Conservation (phyloP, 495 filamentous ascomycete species). For the Glonium stellatum region DNA sequence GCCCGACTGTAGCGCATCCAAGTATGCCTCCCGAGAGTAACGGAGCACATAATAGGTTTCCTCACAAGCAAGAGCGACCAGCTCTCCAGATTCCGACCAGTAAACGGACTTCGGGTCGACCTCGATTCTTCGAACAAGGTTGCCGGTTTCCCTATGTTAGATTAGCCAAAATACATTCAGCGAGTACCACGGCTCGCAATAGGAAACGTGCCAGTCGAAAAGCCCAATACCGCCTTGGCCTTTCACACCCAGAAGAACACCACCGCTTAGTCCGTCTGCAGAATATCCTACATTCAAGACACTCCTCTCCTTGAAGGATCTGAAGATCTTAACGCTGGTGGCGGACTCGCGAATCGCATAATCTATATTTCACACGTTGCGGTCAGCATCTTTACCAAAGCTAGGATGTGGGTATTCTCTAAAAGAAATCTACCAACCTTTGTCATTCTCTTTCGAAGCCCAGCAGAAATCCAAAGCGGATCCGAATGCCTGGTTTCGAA, state of each 20-base stretch:
- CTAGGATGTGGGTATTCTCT: no score
- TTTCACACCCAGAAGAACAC: slow-evolving; percentile 88
- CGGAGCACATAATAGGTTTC: slow-evolving; percentile 92
- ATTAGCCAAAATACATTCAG: background rate
- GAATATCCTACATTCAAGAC: slow-evolving; percentile 88
- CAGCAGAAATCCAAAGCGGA: slow-evolving; percentile 93
- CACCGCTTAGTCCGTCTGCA: slow-evolving; percentile 83
- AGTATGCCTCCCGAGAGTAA: slow-evolving; percentile 80
- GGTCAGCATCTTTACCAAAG: no score
- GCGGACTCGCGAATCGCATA: slow-evolving; percentile 92
- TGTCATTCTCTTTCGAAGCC: slow-evolving; percentile 96
- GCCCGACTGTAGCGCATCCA: slow-evolving; percentile 71
- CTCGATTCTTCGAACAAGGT: slow-evolving; percentile 86
- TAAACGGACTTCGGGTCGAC: slow-evolving; percentile 84
- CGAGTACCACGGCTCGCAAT: background rate
- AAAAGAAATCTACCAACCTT: slow-evolving; percentile 31
- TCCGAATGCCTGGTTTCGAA: slow-evolving; percentile 96
- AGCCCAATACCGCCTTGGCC: slow-evolving; percentile 91
- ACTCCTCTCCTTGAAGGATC: slow-evolving; percentile 91
- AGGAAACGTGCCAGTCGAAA: slow-evolving; percentile 66
- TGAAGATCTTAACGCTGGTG: slow-evolving; percentile 91
- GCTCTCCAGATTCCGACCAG: slow-evolving; percentile 94
- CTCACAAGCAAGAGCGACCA: slow-evolving; percentile 88
- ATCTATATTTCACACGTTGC: slow-evolving; percentile 40
- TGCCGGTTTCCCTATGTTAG: slow-evolving; percentile 53